Conservation (phyloP, 495 filamentous ascomycete genomes). For the Penicillium soppii region DNA sequence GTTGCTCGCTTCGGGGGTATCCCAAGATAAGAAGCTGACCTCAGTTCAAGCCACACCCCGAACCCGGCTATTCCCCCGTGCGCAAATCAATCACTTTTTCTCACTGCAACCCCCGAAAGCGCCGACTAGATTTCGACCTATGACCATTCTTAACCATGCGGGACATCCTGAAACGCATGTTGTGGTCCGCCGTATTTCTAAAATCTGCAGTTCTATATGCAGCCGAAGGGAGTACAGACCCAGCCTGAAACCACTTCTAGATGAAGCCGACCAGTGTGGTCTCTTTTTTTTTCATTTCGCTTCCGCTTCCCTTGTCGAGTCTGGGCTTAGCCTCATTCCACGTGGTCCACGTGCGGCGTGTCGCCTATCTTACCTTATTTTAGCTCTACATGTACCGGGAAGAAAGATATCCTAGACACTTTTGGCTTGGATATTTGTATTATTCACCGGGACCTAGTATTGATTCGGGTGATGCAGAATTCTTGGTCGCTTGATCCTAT, state of each 20-base stretch:
- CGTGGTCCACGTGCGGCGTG: conserved; percentile 28
- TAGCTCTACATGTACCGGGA: conserved; percentile 9
- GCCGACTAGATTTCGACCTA: neutral
- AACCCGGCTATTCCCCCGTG: neutral
- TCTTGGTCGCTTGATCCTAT: neutral
- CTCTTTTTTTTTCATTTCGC: neutral
- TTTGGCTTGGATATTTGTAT: neutral
- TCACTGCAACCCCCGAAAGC: neutral
- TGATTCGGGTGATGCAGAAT: neutral
- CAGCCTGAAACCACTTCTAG: neutral
- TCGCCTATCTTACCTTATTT: conserved; percentile 27
- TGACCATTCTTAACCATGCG: conserved; percentile 1
- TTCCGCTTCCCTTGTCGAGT: neutral
- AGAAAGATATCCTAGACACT: too few species aligned
- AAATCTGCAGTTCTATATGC: neutral
- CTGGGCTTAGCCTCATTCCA: conserved; percentile 11
- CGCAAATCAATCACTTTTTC: neutral
- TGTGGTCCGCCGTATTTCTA: neutral
- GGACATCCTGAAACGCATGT: conserved; percentile 8
- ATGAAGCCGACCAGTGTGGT: neutral
- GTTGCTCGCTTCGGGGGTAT: neutral
- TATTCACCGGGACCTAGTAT: too few species aligned
- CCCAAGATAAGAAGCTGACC: conserved; percentile 4
- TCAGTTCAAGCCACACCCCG: neutral
- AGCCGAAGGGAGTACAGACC: neutral